Evolutionary conservation across 257 asterid species (phyloP), one percentile per base, ranked within the genome.

Genomic region (Penstemon newberryi): DNA sequence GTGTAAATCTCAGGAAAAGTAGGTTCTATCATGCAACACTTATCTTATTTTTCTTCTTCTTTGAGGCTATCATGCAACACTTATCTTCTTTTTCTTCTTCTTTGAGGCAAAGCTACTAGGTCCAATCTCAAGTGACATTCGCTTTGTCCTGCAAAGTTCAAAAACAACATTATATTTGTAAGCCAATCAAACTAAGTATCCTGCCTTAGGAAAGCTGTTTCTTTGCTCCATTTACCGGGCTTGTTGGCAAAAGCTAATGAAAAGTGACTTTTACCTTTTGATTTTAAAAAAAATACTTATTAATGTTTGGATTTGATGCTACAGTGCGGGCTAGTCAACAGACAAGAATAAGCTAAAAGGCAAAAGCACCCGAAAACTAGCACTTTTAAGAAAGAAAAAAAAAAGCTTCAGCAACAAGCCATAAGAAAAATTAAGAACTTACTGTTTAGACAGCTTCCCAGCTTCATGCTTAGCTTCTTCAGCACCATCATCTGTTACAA

Each of bases 41-140:
- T n/a, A 74, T 79, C 89, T 90, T 92, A 82, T 78, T 88, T 83
- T 89, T 90, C 89, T 92, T 92, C 84, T 86, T 88, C 78, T 87
- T 86, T 6, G 97, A 78, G 59, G 89, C 93, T 46, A 71, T 80
- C 78, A 65, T 19, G 69, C 69, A 40, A 49, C 74, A 45, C 19
- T 33, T n/a, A 74, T 79, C 89, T 90, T 92, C 82, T 78, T 88
- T 83, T 89, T 90, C 89, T 92, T 92, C 84, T 86, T 88, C 78
- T 87, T 86, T 6, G 97, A 78, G 59, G 89, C 93, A 78, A 75
- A 78, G 80, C 95, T 78, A 74, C 92, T 85, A 8, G 94, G 87
- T 75, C 89, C 96, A 6, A 84, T 82, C 80, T 93, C 97, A 3
- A 86, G 73, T 38, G 96, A 75, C 86, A 85, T 74, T 38, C 97